Evolutionary conservation across 768 basidiomycete species (phyloP).

Genomic region (Lenzites betulinus): DNA sequence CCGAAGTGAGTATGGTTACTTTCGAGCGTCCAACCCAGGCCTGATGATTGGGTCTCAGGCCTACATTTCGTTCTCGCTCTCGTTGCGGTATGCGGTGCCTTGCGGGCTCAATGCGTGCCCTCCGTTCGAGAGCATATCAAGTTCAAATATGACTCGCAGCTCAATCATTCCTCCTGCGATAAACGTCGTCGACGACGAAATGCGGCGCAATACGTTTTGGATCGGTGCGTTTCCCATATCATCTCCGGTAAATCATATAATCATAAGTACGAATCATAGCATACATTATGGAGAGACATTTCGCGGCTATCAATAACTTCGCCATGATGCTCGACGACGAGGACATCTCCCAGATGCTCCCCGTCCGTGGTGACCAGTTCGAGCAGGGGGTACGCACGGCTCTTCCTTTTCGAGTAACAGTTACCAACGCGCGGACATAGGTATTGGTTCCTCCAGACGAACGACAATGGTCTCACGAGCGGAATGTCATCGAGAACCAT

Average conservation of each 20-base stretch:
- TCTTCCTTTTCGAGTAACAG: not conserved
- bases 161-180: conserved; percentile 62
- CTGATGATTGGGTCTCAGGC: conserved; percentile 42
- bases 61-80: conserved; percentile 57
- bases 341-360: conserved; percentile 71
- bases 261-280: conserved; percentile 29
- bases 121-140: conserved; percentile 67
- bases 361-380: conserved; percentile 60
- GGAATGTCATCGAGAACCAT: conserved; percentile 61
- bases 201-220: conserved; percentile 72
- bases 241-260: not conserved
- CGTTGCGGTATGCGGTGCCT: conserved; percentile 61
- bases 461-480: conserved; percentile 69
- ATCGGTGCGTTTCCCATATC: conserved; percentile 18
- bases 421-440: conserved; percentile 38
- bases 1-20: conserved; percentile 49
- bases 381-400: conserved; percentile 54
- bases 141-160: conserved; percentile 49
- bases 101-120: conserved; percentile 69
- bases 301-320: conserved; percentile 71
- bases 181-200: conserved; percentile 69
- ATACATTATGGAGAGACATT: conserved; percentile 67
- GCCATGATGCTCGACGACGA: conserved; percentile 71
- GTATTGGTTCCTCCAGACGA: conserved; percentile 37
- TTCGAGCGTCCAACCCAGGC: not conserved